Evolutionary conservation across 257 asterid species (phyloP), one percentile per base, ranked within the genome.

Genomic region (Ilex aquifolium): DNA sequence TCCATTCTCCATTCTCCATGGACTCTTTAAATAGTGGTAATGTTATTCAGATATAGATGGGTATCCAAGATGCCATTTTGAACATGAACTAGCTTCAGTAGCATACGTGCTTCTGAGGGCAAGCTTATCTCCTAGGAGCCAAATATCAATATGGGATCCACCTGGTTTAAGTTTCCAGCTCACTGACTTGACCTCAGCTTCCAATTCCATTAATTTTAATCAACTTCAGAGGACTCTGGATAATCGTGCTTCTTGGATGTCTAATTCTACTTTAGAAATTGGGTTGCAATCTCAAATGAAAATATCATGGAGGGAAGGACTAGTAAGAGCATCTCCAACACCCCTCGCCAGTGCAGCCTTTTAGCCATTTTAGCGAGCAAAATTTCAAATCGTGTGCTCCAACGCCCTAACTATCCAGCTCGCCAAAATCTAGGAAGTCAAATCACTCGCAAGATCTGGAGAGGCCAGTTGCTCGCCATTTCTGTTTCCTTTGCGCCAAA

Each of bases 281-380:
- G 44, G 67, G 57, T 68, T 82, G 13, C 67, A 81, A 42, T 85
- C 93, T 32, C 79, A 70, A 60, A 76, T 79, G 83, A 82, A 79
- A 76, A 82, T 92, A 75, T 92, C 95, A 1, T 89, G 99, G 96
- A 70, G 80, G 56, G 97, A 89, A 50, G 85, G 72, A 9, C 46
- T 79, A 60, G 74, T 15, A 9, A n/a, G n/a, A n/a, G n/a, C n/a
- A n/a, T n/a, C n/a, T n/a, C n/a, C n/a, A n/a, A n/a, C n/a, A n/a
- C n/a, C n/a, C n/a, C n/a, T n/a, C n/a, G n/a, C n/a, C n/a, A n/a
- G n/a, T n/a, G n/a, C n/a, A n/a, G n/a, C 27, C 27, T 21, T 21
- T 21, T 0, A 21, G 27, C 27, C 1, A 21, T 21, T 21, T 21
- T 21, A 1, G 27, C 27, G 27, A 21, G 27, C 27, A 21, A 21